A percentile compares a stretch with the other conserved stretches of the same genome.
Evolutionary conservation across 495 filamentous ascomycete species (phyloP).

Genomic region (Penicillium angulare): DNA sequence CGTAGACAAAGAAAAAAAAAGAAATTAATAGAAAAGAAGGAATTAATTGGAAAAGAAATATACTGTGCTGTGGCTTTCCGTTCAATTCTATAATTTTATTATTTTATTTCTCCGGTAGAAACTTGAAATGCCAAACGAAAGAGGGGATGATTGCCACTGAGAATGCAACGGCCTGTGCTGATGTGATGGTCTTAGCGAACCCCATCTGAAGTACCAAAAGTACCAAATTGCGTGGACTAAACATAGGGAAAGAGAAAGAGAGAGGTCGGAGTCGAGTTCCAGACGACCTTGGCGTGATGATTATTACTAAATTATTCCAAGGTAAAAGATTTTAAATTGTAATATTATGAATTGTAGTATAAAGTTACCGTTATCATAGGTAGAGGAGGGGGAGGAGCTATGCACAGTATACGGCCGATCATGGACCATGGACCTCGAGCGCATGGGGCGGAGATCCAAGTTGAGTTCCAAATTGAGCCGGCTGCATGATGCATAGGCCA

Average conservation of each 20-base stretch:
- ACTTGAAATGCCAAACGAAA: not conserved
- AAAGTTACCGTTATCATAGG: no score
- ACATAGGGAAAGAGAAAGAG: no score
- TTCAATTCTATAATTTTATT: not conserved
- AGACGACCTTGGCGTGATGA: not conserved
- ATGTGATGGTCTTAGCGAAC: not conserved
- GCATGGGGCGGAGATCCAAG: constrained; percentile 9
- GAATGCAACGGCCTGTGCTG: not conserved
- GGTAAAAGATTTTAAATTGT: no score
- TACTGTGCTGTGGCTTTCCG: not conserved
- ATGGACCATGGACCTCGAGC: constrained; percentile 6
- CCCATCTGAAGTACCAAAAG: not conserved
- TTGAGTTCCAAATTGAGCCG: constrained; percentile 12
- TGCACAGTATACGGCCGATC: constrained; percentile 12
- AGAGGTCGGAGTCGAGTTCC: not conserved
- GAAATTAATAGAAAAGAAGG: not conserved
- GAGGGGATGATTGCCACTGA: not conserved
- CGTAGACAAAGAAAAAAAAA: not conserved
- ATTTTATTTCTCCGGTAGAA: not conserved
- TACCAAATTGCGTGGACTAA: not conserved
- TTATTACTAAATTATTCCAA: no score
- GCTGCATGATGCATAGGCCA: constrained; percentile 14
- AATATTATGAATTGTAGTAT: no score
- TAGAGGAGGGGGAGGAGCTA: no score
- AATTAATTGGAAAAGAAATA: not conserved